phyloP scores from a whole-genome alignment of 2,329 filamentous ascomycete species.

The Exophiala xenobiotica region DNA sequence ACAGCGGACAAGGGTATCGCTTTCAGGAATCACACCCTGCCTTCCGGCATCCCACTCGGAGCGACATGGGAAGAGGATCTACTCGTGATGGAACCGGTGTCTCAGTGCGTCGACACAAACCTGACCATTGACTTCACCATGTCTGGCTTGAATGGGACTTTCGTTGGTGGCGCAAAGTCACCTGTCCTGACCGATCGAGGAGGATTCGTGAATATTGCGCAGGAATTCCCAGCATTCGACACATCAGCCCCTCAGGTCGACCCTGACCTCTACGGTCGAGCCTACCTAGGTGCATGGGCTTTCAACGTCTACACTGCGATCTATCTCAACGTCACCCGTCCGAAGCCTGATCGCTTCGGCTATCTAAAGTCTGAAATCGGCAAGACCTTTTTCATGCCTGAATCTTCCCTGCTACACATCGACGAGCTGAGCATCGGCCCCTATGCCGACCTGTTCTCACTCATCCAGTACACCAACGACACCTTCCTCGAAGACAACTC shows the following conservation, averaged over 20 bases:
- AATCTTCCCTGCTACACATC: slow-evolving; percentile 5
- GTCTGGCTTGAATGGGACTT: slow-evolving; percentile 7
- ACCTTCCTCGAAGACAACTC: too few species aligned
- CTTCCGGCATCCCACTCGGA: slow-evolving; percentile 43
- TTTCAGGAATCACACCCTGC: slow-evolving; percentile 47
- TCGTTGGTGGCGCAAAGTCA: slow-evolving; percentile 17
- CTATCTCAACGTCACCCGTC: slow-evolving; percentile 43
- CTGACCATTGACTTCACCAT: slow-evolving; percentile 44
- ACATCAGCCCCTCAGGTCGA: slow-evolving; percentile 36
- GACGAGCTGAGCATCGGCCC: background rate
- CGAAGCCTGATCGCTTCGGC: slow-evolving; percentile 32
- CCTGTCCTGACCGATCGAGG: slow-evolving; percentile 44
- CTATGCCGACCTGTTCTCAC: background rate
- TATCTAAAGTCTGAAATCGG: slow-evolving; percentile 42
- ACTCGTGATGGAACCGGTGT: slow-evolving; percentile 49
- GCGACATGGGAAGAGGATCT: slow-evolving; percentile 50
- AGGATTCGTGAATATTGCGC: slow-evolving; percentile 44
- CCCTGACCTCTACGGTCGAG: slow-evolving; percentile 41
- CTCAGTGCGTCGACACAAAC: slow-evolving; percentile 43
- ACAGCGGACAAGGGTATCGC: slow-evolving; percentile 44
- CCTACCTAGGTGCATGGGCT: slow-evolving; percentile 47
- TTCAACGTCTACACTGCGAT: slow-evolving; percentile 43
- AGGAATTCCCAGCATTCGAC: slow-evolving; percentile 36
- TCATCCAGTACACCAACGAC: slow-evolving; percentile 32
- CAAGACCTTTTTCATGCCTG: slow-evolving; percentile 31